Evolutionary conservation across 176 grass and related monocot species (phyloP).

Genomic region (Oropetium thomaeum): DNA sequence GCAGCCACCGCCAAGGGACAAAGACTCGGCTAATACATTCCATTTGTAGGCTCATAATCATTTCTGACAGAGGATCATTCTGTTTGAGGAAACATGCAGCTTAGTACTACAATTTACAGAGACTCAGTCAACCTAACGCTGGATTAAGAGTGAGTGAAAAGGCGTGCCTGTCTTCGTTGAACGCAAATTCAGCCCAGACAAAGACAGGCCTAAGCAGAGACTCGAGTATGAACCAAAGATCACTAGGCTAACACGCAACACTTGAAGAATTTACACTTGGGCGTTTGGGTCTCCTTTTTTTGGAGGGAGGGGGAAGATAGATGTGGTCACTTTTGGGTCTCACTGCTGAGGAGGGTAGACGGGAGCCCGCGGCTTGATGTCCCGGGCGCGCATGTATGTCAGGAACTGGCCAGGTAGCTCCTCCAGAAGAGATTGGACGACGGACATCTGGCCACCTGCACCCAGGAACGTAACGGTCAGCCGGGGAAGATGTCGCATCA

Average conservation of each 20-base stretch:
- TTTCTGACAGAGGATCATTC: neutral
- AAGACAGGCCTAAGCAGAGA: neutral
- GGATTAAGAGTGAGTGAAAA: neutral
- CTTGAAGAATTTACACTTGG: neutral
- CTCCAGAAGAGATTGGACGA: conserved; percentile 85
- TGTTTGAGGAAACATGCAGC: neutral
- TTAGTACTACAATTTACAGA: neutral
- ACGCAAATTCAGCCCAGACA: neutral
- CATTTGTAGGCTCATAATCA: neutral
- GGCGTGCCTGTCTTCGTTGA: neutral
- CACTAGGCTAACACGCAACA: neutral
- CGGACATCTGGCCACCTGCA: conserved; percentile 63
- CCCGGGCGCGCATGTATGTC: conserved; percentile 68
- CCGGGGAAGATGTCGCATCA: neutral
- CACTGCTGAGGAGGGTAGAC: conserved; percentile 26
- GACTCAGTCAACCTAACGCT: neutral
- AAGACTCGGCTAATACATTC: neutral
- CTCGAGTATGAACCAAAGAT: conserved; percentile 1
- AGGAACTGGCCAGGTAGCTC: conserved; percentile 89
- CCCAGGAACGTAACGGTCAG: neutral
- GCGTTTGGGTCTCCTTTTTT: no score
- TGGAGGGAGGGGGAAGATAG: no score
- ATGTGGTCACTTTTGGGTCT: neutral
- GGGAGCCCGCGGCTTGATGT: conserved; percentile 51
- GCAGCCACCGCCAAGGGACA: conserved; percentile 17